Conservation (phyloP, 371 early-diverging fungal genomes). For the Mortierella sp. region DNA sequence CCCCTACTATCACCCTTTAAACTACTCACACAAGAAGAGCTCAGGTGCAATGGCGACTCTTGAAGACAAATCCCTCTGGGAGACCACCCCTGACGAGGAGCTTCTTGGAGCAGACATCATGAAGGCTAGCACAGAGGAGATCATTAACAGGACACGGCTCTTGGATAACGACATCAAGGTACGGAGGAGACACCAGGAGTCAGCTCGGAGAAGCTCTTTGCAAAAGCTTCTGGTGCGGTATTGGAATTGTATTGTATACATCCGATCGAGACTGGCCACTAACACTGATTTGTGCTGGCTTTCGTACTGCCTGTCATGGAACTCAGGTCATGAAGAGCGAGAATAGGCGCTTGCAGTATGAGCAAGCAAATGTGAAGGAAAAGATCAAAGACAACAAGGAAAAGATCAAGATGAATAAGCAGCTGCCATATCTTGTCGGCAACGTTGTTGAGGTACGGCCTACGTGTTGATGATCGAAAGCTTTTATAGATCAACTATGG, state of each 20-base stretch:
- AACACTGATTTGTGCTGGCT: background rate
- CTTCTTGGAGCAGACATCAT: constrained; percentile 93
- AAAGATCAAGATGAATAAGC: constrained; percentile 99
- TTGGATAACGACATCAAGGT: constrained; percentile 98
- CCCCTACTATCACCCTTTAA: no score
- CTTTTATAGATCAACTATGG: background rate
- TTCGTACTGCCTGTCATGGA: background rate
- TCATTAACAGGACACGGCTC: constrained; percentile 89
- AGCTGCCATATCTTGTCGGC: constrained; percentile 98
- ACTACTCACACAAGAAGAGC: no score
- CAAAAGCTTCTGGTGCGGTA: no score
- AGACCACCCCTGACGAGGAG: constrained; percentile 66
- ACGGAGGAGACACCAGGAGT: background rate
- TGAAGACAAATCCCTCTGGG: constrained; percentile 78
- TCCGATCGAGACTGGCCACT: no score
- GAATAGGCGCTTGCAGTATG: constrained; percentile 86
- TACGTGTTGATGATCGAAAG: background rate
- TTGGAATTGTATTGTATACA: no score
- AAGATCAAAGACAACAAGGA: constrained; percentile 99
- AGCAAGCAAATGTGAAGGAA: constrained; percentile 89
- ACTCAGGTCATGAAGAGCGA: constrained; percentile 91
- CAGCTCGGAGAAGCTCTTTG: no score
- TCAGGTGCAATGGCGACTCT: constrained; percentile 62
- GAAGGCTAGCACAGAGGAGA: constrained; percentile 89
- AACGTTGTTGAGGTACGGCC: constrained; percentile 96